These are phyloP conservation scores for Erythrobasidium hasegawianum DNA, from an alignment of 1,284 basidiomycete genomes.

Conservation along the genomic window DNA sequence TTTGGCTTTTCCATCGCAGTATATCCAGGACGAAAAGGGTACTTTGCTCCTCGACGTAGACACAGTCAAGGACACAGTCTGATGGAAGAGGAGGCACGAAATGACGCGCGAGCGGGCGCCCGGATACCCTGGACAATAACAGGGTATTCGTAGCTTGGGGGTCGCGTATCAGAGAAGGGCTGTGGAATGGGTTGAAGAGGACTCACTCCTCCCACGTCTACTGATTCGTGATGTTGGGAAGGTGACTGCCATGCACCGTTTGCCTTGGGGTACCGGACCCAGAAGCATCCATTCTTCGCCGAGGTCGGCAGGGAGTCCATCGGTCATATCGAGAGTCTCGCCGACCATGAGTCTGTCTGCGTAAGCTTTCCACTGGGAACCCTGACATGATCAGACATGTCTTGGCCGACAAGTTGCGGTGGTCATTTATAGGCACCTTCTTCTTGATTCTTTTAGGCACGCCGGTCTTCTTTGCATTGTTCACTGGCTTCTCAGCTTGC, in stretches of 20 bases:
- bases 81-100: slow-evolving; percentile 34
- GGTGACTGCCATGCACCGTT: slow-evolving; percentile 37
- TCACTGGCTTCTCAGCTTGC: slow-evolving; percentile 5
- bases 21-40: slow-evolving; percentile 13
- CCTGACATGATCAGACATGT: not conserved
- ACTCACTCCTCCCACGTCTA: not conserved
- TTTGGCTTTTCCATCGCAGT: slow-evolving; percentile 25
- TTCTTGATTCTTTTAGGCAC: slow-evolving; percentile 25
- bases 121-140: slow-evolving; percentile 20
- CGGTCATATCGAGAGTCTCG: slow-evolving; percentile 39
- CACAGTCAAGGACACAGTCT: slow-evolving; percentile 39
- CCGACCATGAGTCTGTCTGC: slow-evolving; percentile 38
- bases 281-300: slow-evolving; percentile 35
- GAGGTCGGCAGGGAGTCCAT: slow-evolving; percentile 37
- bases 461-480: no score
- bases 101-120: slow-evolving; percentile 36
- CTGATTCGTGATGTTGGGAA: slow-evolving; percentile 17
- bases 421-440: slow-evolving; percentile 4
- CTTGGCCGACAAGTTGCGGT: no score
- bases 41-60: slow-evolving; percentile 21
- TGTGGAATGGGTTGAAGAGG: not conserved
- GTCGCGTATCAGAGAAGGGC: not conserved
- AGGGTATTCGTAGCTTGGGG: slow-evolving; percentile 19
- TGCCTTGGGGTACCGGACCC: slow-evolving; percentile 40
- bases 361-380: slow-evolving; percentile 16